phyloP scores from a whole-genome alignment of 2,329 filamentous ascomycete genomes.

The Penicillium sp. region DNA sequence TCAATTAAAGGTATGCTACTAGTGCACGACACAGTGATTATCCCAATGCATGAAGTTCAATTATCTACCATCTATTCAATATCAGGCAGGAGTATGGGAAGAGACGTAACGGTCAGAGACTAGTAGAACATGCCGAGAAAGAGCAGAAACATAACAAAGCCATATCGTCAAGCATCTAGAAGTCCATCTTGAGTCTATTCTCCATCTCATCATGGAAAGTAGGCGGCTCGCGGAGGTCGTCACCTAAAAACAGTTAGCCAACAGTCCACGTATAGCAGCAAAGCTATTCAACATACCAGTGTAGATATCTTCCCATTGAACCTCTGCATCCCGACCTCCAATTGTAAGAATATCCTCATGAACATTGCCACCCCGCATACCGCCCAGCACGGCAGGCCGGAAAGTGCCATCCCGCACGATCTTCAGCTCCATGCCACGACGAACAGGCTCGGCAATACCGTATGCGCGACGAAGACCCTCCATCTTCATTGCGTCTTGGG shows the following conservation, averaged over 20 bases:
- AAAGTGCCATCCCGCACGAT: conserved; percentile 75
- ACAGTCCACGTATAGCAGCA: conserved; percentile 2
- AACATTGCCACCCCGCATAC: conserved; percentile 61
- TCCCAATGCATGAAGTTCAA: background rate
- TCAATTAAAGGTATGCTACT: background rate
- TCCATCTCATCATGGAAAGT: conserved; percentile 93
- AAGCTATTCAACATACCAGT: conserved; percentile 55
- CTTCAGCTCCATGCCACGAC: conserved; percentile 92
- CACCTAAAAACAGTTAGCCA: conserved; percentile 45
- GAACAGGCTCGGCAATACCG: conserved; percentile 89
- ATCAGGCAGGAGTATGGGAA: conserved; percentile 7
- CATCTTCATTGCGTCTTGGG: conserved; percentile 87
- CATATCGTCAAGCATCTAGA: conserved; percentile 24
- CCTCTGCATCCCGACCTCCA: conserved; percentile 71
- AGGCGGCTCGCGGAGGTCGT: conserved; percentile 69
- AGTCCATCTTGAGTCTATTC: conserved; percentile 79
- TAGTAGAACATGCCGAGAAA: conserved; percentile 18
- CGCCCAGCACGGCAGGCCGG: conserved; percentile 70
- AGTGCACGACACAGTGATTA: background rate
- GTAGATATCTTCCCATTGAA: conserved; percentile 94
- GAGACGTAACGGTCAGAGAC: conserved; percentile 8
- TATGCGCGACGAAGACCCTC: conserved; percentile 82
- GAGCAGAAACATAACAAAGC: conserved; percentile 12
- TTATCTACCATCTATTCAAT: conserved; percentile 22
- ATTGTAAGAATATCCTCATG: conserved; percentile 81